These are phyloP conservation scores for Trichosporon sp. DNA, from an alignment of 1,284 basidiomycete genomes.

Conservation along the genomic window DNA sequence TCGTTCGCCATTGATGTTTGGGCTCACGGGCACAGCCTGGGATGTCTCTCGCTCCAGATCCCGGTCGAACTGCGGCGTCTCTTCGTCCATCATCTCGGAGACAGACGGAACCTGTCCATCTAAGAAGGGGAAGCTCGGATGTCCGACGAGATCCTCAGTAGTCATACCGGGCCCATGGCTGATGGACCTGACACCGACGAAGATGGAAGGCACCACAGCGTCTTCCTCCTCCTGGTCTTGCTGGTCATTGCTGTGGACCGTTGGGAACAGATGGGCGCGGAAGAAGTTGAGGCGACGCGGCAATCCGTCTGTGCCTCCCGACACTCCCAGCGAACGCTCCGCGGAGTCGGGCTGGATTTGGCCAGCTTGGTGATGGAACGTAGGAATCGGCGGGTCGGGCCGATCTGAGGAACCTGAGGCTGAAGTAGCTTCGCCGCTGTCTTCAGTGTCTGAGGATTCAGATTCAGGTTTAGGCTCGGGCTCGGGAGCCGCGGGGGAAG, in stretches of 20 bases:
- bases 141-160: slow-evolving; percentile 37
- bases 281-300: slow-evolving; percentile 48
- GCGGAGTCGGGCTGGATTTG: slow-evolving; percentile 27
- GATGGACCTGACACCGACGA: slow-evolving; percentile 46
- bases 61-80: slow-evolving; percentile 10
- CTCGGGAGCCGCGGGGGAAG: not conserved
- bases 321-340: slow-evolving; percentile 20
- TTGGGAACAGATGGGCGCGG: slow-evolving; percentile 48
- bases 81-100: slow-evolving; percentile 1
- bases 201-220: slow-evolving; percentile 44
- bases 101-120: slow-evolving; percentile 31
- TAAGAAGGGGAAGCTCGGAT: slow-evolving; percentile 41
- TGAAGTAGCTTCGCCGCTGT: not conserved
- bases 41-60: slow-evolving; percentile 13
- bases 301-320: slow-evolving; percentile 28
- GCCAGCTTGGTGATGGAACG: slow-evolving; percentile 35
- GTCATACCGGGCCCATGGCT: slow-evolving; percentile 36
- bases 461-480: not conserved
- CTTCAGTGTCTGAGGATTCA: not conserved
- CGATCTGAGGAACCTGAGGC: not conserved
- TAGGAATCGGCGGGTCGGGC: slow-evolving; percentile 20
- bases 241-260: slow-evolving; percentile 19
- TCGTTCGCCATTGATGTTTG: slow-evolving; percentile 1
- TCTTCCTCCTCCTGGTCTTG: slow-evolving; percentile 10
- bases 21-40: not conserved